Evolutionary conservation across 2,329 filamentous ascomycete species (phyloP).

Genomic region (Venturia asperata): DNA sequence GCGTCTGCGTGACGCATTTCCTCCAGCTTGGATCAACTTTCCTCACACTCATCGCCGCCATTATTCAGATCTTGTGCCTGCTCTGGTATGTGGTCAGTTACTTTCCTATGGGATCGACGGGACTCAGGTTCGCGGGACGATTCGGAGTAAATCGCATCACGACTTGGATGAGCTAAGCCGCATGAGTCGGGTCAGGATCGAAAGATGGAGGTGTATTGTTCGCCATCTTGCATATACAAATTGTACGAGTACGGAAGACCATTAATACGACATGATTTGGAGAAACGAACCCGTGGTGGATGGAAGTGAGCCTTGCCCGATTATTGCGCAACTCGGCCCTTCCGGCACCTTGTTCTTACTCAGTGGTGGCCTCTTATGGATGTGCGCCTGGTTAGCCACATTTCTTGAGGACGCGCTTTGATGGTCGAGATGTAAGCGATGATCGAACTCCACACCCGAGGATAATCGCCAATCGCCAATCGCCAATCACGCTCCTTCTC

Average conservation of each 20-base stretch:
- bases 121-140: slow-evolving; percentile 75
- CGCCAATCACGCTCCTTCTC: background rate
- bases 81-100: slow-evolving; percentile 95
- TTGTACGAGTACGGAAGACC: background rate
- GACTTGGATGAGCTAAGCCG: slow-evolving; percentile 69
- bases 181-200: slow-evolving; percentile 32
- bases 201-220: background rate
- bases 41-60: slow-evolving; percentile 75
- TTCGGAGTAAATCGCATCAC: slow-evolving; percentile 80
- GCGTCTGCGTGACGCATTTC: slow-evolving; percentile 30
- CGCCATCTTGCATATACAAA: background rate
- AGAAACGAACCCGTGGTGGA: background rate
- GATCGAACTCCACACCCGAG: background rate
- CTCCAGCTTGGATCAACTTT: slow-evolving; percentile 72
- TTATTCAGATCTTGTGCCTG: slow-evolving; percentile 76
- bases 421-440: background rate
- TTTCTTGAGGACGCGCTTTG: background rate
- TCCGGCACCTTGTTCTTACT: background rate
- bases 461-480: background rate
- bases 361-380: background rate
- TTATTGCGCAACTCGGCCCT: background rate
- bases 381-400: background rate
- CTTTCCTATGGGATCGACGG: slow-evolving; percentile 91
- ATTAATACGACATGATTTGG: background rate
- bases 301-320: background rate